Evolutionary conservation across 2,329 filamentous ascomycete genomes (phyloP).

Genomic region (Botrytis galanthina): DNA sequence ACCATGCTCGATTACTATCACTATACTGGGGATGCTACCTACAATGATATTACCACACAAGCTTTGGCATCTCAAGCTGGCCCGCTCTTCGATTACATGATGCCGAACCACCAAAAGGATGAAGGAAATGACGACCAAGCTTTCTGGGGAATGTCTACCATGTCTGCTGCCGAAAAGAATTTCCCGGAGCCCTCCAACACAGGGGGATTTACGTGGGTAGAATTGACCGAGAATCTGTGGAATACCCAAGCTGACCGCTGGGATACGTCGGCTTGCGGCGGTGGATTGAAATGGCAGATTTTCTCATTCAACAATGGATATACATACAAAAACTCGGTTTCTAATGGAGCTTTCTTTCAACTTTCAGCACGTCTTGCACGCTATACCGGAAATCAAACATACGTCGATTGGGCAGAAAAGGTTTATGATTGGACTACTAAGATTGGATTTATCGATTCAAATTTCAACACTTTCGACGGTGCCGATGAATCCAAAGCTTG

Average conservation of each 20-base stretch:
- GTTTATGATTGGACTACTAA: constrained; percentile 63
- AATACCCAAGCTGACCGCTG: constrained; percentile 69
- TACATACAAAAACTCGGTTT: constrained; percentile 78
- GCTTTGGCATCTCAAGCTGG: constrained; percentile 61
- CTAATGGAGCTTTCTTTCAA: constrained; percentile 81
- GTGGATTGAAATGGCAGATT: constrained; percentile 81
- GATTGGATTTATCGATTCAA: constrained; percentile 55
- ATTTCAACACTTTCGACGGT: constrained; percentile 52
- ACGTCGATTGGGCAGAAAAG: constrained; percentile 63
- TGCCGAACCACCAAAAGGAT: constrained; percentile 52
- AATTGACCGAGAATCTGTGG: constrained; percentile 69
- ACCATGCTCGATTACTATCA: constrained; percentile 68
- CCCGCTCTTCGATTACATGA: constrained; percentile 58
- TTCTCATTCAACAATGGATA: constrained; percentile 74
- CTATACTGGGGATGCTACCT: constrained; percentile 60
- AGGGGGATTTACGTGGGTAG: constrained; percentile 59
- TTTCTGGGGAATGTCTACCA: constrained; percentile 68
- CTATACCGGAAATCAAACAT: constrained; percentile 64
- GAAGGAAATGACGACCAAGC: constrained; percentile 74
- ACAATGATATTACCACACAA: constrained; percentile 58
- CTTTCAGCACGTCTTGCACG: constrained; percentile 72
- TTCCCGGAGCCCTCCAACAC: constrained; percentile 57
- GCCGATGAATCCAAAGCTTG: constrained; percentile 53
- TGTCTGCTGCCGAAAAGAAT: constrained; percentile 67
- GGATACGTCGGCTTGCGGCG: constrained; percentile 65